A percentile compares a stretch with the other conserved stretches of the same genome.
Evolutionary conservation across 768 basidiomycete species (phyloP).

Genomic region (Rhodotorula graminis): DNA sequence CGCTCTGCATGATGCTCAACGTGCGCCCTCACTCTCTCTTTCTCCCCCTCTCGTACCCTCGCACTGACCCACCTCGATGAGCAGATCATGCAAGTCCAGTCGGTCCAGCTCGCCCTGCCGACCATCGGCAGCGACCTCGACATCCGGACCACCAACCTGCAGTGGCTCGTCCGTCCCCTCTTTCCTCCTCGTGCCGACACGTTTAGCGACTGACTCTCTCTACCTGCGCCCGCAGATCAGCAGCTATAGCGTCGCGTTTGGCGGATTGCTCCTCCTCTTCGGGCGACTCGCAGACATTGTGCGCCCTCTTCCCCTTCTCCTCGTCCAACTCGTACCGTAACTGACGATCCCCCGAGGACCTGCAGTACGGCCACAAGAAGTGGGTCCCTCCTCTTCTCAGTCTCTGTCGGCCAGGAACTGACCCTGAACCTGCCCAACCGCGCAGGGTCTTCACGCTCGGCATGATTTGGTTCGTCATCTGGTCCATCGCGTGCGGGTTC

Average conservation of each 20-base stretch:
- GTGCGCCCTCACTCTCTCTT: background rate
- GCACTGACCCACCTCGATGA: background rate
- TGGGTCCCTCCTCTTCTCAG: background rate
- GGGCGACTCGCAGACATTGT: constrained; percentile 67
- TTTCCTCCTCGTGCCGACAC: too few species aligned
- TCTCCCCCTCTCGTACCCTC: background rate
- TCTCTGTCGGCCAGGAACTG: too few species aligned
- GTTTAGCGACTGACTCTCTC: too few species aligned
- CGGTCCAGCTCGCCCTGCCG: constrained; percentile 2
- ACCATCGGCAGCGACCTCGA: background rate
- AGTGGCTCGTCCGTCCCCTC: constrained; percentile 10
- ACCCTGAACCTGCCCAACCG: background rate
- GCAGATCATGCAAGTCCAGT: constrained; percentile 8
- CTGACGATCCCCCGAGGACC: background rate
- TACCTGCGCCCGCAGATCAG: background rate
- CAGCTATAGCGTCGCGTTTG: constrained; percentile 22
- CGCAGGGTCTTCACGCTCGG: constrained; percentile 60
- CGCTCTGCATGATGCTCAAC: constrained; percentile 22
- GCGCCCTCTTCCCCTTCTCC: background rate
- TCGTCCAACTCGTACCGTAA: background rate
- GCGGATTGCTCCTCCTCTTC: constrained; percentile 60
- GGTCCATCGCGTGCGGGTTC: constrained; percentile 65
- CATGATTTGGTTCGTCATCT: constrained; percentile 54
- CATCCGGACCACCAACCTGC: constrained; percentile 11
- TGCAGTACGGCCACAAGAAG: constrained; percentile 61